These are phyloP conservation scores for Trametes cingulata DNA, from an alignment of 768 basidiomycete species.

Conservation along the genomic window DNA sequence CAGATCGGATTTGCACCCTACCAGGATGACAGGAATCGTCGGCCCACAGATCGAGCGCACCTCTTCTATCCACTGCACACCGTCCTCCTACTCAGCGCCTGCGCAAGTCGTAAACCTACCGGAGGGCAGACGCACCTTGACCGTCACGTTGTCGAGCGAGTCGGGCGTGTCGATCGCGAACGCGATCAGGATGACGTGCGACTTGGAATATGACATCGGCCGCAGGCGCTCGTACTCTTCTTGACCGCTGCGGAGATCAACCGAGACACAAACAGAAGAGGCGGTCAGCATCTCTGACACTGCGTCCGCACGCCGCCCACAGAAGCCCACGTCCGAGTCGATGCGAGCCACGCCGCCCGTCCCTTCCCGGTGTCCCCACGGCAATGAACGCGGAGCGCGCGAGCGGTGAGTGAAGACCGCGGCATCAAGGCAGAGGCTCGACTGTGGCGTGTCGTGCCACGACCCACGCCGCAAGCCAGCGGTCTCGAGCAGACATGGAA, in stretches of 20 bases:
- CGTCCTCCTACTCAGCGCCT: neutral
- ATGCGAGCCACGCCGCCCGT: too few relatives aligned
- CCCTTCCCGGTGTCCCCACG: too few relatives aligned
- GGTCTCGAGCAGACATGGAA: too few relatives aligned
- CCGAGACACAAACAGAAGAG: too few relatives aligned
- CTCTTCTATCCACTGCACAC: slow-evolving; percentile 99
- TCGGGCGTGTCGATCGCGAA: slow-evolving; percentile 96
- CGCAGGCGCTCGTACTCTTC: slow-evolving; percentile 99
- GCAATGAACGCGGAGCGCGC: too few relatives aligned
- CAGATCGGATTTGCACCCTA: slow-evolving; percentile 95
- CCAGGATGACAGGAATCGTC: slow-evolving; percentile 89
- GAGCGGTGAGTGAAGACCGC: neutral
- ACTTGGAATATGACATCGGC: slow-evolving; percentile 97
- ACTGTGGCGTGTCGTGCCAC: neutral
- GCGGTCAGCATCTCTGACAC: slow-evolving; percentile 12
- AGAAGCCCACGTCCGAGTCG: too few relatives aligned
- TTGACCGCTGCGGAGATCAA: slow-evolving; percentile 68
- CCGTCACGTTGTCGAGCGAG: slow-evolving; percentile 92
- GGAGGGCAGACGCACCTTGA: slow-evolving; percentile 63
- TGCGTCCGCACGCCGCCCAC: too few relatives aligned
- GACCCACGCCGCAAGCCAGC: too few relatives aligned
- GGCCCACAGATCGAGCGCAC: slow-evolving; percentile 95
- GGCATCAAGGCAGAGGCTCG: neutral
- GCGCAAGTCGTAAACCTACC: neutral
- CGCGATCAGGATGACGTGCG: slow-evolving; percentile 97